phyloP scores from a whole-genome alignment of 202 grass and related monocot species.

The Schoenoplectus triqueter region DNA sequence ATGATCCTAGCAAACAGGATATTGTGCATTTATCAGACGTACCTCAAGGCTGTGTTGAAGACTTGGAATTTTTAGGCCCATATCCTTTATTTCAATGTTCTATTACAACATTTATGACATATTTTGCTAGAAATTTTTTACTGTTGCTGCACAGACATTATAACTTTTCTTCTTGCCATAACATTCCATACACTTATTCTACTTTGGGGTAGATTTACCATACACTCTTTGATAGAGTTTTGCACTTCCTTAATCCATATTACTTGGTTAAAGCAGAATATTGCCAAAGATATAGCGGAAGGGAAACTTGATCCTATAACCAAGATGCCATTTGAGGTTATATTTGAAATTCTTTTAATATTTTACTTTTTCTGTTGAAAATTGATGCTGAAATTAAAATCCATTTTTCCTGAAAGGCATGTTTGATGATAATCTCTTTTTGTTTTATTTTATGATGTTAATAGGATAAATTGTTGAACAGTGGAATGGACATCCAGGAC shows the following conservation, averaged over 20 bases:
- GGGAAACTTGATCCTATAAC: constrained; percentile 88
- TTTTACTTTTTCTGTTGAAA: neutral
- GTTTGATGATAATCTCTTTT: constrained; percentile 6
- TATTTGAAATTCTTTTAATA: neutral
- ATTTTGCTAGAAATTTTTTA: neutral
- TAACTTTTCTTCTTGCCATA: neutral
- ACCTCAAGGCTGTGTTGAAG: constrained; percentile 55
- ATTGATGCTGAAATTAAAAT: constrained; percentile 22
- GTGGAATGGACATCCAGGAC: constrained; percentile 38
- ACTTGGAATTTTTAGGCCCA: constrained; percentile 97
- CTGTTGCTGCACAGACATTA: neutral
- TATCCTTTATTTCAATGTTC: constrained; percentile 62
- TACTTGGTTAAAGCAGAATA: constrained; percentile 84
- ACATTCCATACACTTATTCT: constrained; percentile 15
- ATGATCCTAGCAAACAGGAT: constrained; percentile 84
- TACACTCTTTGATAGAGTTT: neutral
- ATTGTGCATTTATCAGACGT: constrained; percentile 69
- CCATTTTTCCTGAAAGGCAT: neutral
- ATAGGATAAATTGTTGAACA: constrained; percentile 51
- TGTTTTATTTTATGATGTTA: constrained; percentile 35
- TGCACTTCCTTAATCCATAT: constrained; percentile 66
- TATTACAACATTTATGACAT: constrained; percentile 4
- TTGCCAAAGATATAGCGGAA: constrained; percentile 84
- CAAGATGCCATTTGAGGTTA: constrained; percentile 77
- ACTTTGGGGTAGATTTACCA: neutral